These are phyloP conservation scores for Corylus heterophylla DNA, from an alignment of 306 rosid genomes.

Conservation along the genomic window DNA sequence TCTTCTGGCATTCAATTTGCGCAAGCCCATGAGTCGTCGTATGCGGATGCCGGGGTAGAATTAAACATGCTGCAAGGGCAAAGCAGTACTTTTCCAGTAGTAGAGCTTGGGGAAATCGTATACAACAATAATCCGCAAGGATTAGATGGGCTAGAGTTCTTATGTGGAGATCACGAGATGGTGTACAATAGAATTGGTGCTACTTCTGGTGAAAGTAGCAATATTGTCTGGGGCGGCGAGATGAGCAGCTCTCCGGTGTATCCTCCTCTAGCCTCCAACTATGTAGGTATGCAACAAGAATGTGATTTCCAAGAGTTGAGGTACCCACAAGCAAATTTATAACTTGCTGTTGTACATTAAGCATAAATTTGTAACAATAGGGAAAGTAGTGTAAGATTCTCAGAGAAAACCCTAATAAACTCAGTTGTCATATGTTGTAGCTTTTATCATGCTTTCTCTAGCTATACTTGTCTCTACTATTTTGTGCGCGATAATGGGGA, in stretches of 20 bases:
- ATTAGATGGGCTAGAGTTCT: conserved; percentile 55
- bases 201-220: conserved; percentile 22
- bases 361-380: conserved; percentile 20
- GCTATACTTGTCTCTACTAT: conserved; percentile 16
- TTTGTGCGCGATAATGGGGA: conserved; percentile 10
- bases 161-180: conserved; percentile 44
- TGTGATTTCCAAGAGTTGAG: conserved; percentile 41
- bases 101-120: conserved; percentile 39
- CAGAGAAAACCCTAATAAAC: conserved; percentile 22
- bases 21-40: conserved; percentile 22
- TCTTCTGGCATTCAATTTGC: conserved; percentile 34
- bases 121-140: conserved; percentile 33
- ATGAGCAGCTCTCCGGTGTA: conserved; percentile 38
- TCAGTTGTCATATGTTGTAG: neutral
- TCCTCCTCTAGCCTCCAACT: conserved; percentile 39
- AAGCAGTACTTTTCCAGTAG: conserved; percentile 25
- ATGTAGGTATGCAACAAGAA: conserved; percentile 32
- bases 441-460: conserved; percentile 19
- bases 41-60: conserved; percentile 6
- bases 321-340: conserved; percentile 32
- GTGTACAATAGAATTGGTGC: conserved; percentile 26
- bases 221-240: conserved; percentile 48
- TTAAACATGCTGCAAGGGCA: conserved; percentile 46
- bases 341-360: conserved; percentile 27
- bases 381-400: conserved; percentile 13